These are phyloP conservation scores for Cymbidium sinense DNA, from an alignment of 106 monocot genomes.

Conservation along the genomic window DNA sequence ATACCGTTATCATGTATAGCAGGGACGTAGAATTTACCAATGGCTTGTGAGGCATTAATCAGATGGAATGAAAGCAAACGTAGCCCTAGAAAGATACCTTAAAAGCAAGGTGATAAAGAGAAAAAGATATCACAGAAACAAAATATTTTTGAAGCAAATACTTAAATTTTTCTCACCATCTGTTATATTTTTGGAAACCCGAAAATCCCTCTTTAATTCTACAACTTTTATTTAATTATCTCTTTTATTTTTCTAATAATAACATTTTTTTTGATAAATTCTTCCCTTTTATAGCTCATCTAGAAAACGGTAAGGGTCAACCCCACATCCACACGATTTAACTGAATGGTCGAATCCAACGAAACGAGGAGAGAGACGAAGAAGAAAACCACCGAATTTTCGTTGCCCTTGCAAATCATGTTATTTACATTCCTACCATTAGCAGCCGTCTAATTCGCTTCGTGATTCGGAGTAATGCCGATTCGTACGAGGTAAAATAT, in stretches of 20 bases:
- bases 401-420: not conserved
- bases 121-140: too few species aligned
- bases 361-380: not conserved
- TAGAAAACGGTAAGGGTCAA: not conserved
- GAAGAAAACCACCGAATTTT: not conserved
- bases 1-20: not conserved
- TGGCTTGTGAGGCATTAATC: not conserved
- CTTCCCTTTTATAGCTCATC: not conserved
- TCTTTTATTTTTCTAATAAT: not conserved
- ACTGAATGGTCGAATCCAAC: slow-evolving; percentile 5
- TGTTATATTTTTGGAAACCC: too few species aligned
- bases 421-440: too few species aligned
- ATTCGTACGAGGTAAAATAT: too few species aligned
- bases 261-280: not conserved
- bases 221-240: too few species aligned
- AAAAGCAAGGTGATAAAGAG: too few species aligned
- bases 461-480: too few species aligned
- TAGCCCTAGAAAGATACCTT: not conserved
- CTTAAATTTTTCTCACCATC: too few species aligned
- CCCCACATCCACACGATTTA: not conserved
- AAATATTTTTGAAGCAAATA: too few species aligned
- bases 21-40: not conserved
- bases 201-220: too few species aligned
- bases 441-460: too few species aligned
- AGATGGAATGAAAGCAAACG: not conserved